Conservation (phyloP, 2,329 filamentous ascomycete genomes). For the Phialophora macrospora region DNA sequence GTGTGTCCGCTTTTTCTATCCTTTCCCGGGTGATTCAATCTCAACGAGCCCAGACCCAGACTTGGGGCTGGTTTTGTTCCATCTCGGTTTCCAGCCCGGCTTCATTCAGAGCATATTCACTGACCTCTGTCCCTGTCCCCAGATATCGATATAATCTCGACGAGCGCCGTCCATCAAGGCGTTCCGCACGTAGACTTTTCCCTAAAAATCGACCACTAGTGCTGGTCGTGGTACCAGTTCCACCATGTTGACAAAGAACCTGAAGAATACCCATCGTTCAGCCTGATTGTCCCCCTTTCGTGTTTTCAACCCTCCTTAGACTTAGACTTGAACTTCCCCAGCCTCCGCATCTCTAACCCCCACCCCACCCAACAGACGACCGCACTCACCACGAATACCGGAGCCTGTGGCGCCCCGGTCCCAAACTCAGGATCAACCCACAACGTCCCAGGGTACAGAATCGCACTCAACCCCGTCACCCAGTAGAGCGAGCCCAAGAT, state of each 20-base stretch:
- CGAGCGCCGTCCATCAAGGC: conserved; percentile 95
- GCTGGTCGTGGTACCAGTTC: not conserved
- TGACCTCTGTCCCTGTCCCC: conserved; percentile 40
- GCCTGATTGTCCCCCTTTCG: no score
- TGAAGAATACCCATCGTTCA: no score
- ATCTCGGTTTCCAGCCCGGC: not conserved
- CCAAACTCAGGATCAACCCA: conserved; percentile 56
- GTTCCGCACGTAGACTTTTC: conserved; percentile 94
- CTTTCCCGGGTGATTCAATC: not conserved
- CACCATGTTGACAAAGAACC: not conserved
- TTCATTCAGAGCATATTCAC: not conserved
- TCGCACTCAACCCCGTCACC: conserved; percentile 50
- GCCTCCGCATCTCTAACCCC: conserved; percentile 34
- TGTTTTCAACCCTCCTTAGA: not conserved
- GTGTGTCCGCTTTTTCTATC: conserved; percentile 14
- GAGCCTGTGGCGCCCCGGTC: conserved; percentile 46
- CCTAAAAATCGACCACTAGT: conserved; percentile 82
- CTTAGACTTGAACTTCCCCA: not conserved
- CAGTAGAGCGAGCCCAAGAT: conserved; percentile 53
- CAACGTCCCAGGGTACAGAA: conserved; percentile 54
- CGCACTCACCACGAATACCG: conserved; percentile 29
- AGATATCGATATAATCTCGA: conserved; percentile 95
- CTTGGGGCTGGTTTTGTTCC: no score
- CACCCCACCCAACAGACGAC: conserved; percentile 37
- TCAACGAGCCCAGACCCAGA: no score